These are phyloP conservation scores for Kodamaea lidongshanica DNA, from an alignment of 805 yeast genomes.

Conservation along the genomic window DNA sequence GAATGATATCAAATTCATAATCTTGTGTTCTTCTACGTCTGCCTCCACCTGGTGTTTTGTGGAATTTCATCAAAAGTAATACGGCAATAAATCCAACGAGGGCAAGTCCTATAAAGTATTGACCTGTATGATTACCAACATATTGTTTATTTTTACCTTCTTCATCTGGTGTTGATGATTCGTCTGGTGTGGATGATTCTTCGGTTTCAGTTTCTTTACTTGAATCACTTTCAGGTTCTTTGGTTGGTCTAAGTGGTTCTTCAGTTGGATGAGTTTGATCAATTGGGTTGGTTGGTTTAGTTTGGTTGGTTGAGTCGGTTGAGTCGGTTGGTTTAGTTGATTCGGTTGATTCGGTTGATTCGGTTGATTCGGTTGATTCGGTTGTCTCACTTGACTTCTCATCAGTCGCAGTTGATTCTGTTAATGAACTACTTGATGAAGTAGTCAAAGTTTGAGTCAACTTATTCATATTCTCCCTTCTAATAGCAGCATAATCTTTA, in stretches of 20 bases:
- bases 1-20: conserved; percentile 72
- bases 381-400: conserved; percentile 1
- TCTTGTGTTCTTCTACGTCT: conserved; percentile 60
- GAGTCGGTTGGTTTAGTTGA: conserved; percentile 1
- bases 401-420: conserved; percentile 5
- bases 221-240: conserved; percentile 3
- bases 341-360: conserved; percentile 5
- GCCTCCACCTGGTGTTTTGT: conserved; percentile 34
- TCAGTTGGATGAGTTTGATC: too few species aligned
- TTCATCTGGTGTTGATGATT: conserved; percentile 10
- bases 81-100: conserved; percentile 50
- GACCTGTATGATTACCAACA: conserved; percentile 44
- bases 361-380: conserved; percentile 2
- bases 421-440: too few species aligned
- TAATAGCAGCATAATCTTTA: conserved; percentile 40
- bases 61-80: conserved; percentile 42
- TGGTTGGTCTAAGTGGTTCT: conserved; percentile 2
- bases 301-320: conserved; percentile 3
- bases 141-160: conserved; percentile 32
- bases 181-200: conserved; percentile 6
- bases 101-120: conserved; percentile 55
- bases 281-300: conserved; percentile 1
- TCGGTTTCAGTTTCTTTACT: conserved; percentile 5
- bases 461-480: conserved; percentile 17
- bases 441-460: conserved; percentile 7